These are phyloP conservation scores for Mycena olivaceomarginata DNA, from an alignment of 768 basidiomycete genomes.

Conservation along the genomic window DNA sequence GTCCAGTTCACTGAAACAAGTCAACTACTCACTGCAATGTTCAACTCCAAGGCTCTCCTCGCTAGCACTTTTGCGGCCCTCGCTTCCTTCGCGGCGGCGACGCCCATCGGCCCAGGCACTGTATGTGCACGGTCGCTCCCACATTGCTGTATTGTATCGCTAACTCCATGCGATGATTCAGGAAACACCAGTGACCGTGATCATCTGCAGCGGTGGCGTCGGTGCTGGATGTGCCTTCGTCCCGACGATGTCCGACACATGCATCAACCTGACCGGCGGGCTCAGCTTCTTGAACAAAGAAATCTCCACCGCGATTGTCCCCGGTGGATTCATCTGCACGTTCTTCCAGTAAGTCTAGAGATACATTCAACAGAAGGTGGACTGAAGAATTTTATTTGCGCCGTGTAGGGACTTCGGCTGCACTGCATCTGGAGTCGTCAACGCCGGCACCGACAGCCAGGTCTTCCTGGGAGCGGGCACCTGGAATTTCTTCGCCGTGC, in stretches of 20 bases:
- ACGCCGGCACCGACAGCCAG: neutral
- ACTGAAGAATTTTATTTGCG: neutral
- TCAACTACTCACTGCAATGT: too few species aligned
- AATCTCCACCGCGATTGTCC: neutral
- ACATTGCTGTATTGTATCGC: too few species aligned
- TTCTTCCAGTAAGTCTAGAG: conserved; percentile 11
- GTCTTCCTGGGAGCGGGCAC: neutral
- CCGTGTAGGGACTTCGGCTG: neutral
- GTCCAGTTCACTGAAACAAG: too few species aligned
- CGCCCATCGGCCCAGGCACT: too few species aligned
- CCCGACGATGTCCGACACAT: neutral
- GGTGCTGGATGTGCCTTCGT: neutral
- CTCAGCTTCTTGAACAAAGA: conserved; percentile 21
- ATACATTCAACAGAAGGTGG: too few species aligned
- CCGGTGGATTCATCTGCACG: conserved; percentile 18
- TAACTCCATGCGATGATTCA: neutral
- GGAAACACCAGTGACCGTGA: neutral
- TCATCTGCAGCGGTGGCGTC: neutral
- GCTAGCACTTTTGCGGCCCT: too few species aligned
- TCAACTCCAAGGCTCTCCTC: too few species aligned
- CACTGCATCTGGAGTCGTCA: neutral
- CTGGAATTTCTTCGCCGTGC: neutral
- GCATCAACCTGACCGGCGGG: conserved; percentile 2
- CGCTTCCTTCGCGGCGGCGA: too few species aligned
- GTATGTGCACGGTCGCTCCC: too few species aligned